Conservation (phyloP, 352 stramenopile species). For the Phytopythium chamaehyphon region DNA sequence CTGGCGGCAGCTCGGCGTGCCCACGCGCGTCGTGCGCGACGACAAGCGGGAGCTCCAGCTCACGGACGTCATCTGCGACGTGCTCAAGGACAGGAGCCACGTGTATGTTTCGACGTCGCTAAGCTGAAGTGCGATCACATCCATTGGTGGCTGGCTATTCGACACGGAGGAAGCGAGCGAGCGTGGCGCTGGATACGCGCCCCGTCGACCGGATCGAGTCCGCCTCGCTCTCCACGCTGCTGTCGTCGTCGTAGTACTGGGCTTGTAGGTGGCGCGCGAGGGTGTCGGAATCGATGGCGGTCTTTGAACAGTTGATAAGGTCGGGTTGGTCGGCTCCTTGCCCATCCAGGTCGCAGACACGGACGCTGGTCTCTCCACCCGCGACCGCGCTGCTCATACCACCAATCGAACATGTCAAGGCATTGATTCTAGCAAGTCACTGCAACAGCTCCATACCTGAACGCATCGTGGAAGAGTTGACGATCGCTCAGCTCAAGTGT, state of each 20-base stretch:
- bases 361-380: conserved; percentile 8
- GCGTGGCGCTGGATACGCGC: neutral
- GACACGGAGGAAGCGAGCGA: neutral
- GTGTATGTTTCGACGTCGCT: conserved; percentile 64
- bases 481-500: conserved; percentile 17
- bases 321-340: neutral
- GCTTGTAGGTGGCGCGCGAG: conserved; percentile 16
- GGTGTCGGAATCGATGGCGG: conserved; percentile 9
- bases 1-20: conserved; percentile 49
- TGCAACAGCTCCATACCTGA: conserved; percentile 21
- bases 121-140: no score
- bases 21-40: conserved; percentile 35
- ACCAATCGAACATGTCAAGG: no score
- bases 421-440: no score
- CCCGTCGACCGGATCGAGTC: neutral
- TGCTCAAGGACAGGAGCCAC: conserved; percentile 49
- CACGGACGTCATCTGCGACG: conserved; percentile 65
- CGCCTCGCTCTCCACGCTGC: neutral
- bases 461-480: conserved; percentile 22
- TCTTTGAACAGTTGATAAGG: neutral
- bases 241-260: conserved; percentile 21
- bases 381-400: conserved; percentile 13
- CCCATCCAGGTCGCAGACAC: conserved; percentile 12
- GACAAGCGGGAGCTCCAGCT: conserved; percentile 41
- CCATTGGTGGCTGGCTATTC: no score